Base-by-base conservation (phyloP, 495 filamentous ascomycete species). In the Xylaria sp. region DNA sequence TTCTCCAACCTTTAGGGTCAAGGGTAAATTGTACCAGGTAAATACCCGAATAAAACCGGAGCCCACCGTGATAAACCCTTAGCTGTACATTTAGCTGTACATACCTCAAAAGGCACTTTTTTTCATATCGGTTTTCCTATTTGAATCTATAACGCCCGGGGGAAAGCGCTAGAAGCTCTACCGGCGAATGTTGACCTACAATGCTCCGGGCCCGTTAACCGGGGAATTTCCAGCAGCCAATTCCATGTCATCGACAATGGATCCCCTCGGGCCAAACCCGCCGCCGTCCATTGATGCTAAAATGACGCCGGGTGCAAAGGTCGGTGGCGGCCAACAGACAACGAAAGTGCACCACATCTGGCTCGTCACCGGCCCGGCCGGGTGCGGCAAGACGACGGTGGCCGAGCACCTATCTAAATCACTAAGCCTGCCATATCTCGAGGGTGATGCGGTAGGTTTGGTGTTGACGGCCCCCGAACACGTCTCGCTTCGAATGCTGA, bases 311-410 rank as follows among this genome's bases (percentile, higher is more conserved):
- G 55, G 74, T 59, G 61, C 77, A 24, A 73, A 66, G 33, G 65
- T 62, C 43, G 74, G 72, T 41, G 74, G 72, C 33, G 73, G 76
- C 48, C 72, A 78, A 55, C 40, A 66, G 37, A 63, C 70, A 9
- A 67, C 76, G 44, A 78, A 78, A 67, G 80, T 89, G 71, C 92
- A 93, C 72, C 94, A 98, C 79, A 97, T 99, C 80, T 97, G 93
- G 91, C 89, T 98, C 72, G 93, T 99, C n/a, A 97, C 96, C 0
- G 97, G 97, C 8, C 97, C 97, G 19, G 95, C 97, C 21, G 97
- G 97, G 17, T 97, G 94, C 75, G 97, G 97, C 50, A 99, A 99
- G 84, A 97, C 91, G 75, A 97, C 96, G 12, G 91, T 98, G 53
- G 97, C 94, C 64, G 85, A 92, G 73, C 88, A 90, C 78, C 82